Conservation (phyloP, 257 asterid species). For the Scutellaria baicalensis region DNA sequence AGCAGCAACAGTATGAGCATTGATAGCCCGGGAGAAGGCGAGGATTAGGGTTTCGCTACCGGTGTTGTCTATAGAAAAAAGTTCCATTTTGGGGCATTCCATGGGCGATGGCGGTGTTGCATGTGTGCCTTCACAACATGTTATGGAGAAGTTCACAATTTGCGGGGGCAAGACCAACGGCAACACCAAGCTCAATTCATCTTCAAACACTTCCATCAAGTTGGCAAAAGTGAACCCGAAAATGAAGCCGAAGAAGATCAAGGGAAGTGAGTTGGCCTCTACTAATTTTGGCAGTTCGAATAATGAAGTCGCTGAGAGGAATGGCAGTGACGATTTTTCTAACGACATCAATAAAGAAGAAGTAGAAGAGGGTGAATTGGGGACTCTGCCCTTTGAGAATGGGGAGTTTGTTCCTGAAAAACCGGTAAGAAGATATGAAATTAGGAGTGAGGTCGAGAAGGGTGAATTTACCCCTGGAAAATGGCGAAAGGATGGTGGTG, state of each 20-base stretch:
- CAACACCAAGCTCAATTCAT: constrained; percentile 41
- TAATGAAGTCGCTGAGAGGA: constrained; percentile 38
- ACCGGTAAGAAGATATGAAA: constrained; percentile 39
- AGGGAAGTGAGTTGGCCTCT: constrained; percentile 34
- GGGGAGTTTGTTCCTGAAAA: constrained; percentile 52
- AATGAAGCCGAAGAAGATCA: constrained; percentile 48
- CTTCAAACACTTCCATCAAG: constrained; percentile 37
- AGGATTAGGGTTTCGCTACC: constrained; percentile 48
- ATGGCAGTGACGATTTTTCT: constrained; percentile 34
- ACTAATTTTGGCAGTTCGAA: constrained; percentile 21
- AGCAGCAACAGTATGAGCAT: constrained; percentile 66
- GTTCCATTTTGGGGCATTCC: constrained; percentile 51
- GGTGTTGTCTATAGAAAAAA: constrained; percentile 10
- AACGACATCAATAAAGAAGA: constrained; percentile 49
- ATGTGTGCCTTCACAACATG: constrained; percentile 86
- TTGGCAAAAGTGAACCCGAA: constrained; percentile 40
- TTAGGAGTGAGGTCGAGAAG: constrained; percentile 76
- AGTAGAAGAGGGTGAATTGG: constrained; percentile 97
- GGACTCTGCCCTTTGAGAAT: constrained; percentile 74
- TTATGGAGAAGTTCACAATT: constrained; percentile 78
- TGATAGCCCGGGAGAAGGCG: constrained; percentile 73
- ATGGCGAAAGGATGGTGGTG: constrained; percentile 50
- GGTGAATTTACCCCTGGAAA: constrained; percentile 50
- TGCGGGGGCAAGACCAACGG: constrained; percentile 65
- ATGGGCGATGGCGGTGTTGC: constrained; percentile 99